Evolutionary conservation across 306 rosid species (phyloP).

Genomic region (Carpinus fangiana): DNA sequence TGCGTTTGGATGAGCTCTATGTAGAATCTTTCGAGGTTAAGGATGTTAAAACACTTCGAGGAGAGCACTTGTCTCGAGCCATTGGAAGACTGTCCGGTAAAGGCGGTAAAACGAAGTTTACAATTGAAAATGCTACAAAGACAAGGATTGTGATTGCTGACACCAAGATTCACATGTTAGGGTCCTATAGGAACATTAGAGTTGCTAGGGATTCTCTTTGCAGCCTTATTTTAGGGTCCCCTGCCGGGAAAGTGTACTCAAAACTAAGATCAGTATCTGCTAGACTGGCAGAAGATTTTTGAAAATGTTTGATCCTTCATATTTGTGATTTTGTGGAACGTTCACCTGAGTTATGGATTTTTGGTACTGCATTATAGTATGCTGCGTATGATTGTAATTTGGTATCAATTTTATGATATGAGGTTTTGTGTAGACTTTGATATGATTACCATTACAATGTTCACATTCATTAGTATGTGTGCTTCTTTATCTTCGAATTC

Average conservation of each 20-base stretch:
- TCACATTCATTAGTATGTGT: neutral
- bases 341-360: constrained; percentile 1
- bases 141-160: constrained; percentile 86
- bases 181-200: constrained; percentile 78
- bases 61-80: constrained; percentile 90
- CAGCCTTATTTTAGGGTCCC: constrained; percentile 83
- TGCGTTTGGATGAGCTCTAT: constrained; percentile 86
- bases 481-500: neutral
- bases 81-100: constrained; percentile 85
- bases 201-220: constrained; percentile 85
- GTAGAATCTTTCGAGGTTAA: constrained; percentile 88
- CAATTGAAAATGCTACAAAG: constrained; percentile 83
- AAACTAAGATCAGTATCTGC: constrained; percentile 76
- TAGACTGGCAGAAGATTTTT: constrained; percentile 82
- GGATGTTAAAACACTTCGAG: constrained; percentile 79
- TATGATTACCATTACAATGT: neutral
- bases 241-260: constrained; percentile 83
- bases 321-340: neutral
- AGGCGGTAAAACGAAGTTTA: constrained; percentile 85
- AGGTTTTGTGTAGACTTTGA: neutral
- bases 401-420: neutral
- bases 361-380: neutral
- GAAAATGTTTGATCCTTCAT: constrained; percentile 20
- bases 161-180: constrained; percentile 83
- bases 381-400: neutral